Base-by-base conservation (phyloP, 306 rosid species). In the Trifolium subterraneum region DNA sequence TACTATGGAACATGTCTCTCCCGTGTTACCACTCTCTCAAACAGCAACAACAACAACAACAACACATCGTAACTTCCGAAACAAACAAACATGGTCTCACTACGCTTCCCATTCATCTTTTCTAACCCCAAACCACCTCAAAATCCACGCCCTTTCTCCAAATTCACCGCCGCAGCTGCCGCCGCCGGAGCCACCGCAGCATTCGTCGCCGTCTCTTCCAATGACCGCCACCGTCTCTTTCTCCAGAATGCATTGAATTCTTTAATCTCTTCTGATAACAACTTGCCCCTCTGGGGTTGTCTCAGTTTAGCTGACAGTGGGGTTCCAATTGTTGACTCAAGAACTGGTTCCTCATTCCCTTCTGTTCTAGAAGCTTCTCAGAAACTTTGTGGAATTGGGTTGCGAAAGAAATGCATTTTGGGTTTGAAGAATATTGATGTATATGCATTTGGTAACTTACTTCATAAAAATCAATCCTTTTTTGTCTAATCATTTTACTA, bases 381-480 rank as follows among this genome's bases (percentile, higher is more conserved):
- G 73, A 78, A 76, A 45, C 93, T 94, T 20, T 87, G 88, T 7
- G 97, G 98, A 41, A 88, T 90, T 85, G 98, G 98, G 35, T 60
- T 92, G 59, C 82, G 98, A 44, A 91, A 69, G 77, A 94, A 94
- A 84, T 62, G 82, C 61, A 10, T 94, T 41, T 80, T 94, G 39
- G 98, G 97, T 10, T 74, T 94, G 74, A 94, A 90, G 87, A 91
- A 90, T 80, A 90, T 94, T 74, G 88, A 92, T 78, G 95, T 94
- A 52, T 94, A 94, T 69, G 96, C 95, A 70, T 94, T 78, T 71
- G 98, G 97, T 94, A 86, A 62, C 7, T 2, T 48, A 25, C 51
- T 79, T 54, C 11, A 27, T 42, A 5, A 44, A 29, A 4, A 29
- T 3, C 4, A 29, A 29, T 54, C n/a, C 7, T 68, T 39, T 27